Evolutionary conservation across 805 yeast genomes (phyloP).

Genomic region (Saccharomyces eubayanus): DNA sequence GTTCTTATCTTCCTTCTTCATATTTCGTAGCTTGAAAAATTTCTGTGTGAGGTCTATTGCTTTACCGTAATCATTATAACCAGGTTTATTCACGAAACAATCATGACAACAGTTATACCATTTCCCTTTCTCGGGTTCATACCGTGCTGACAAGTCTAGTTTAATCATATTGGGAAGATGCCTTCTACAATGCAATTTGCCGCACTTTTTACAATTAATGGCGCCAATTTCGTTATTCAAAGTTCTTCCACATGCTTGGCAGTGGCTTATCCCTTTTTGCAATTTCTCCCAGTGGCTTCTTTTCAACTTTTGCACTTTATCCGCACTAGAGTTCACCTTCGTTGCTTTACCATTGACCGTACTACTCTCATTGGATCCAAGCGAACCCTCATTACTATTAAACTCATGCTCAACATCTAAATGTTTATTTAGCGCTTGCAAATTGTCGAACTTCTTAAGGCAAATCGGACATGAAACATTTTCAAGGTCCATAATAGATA

Average conservation of each 20-base stretch:
- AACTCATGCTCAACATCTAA: conserved; percentile 58
- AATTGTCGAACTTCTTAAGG: conserved; percentile 44
- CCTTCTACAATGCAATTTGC: conserved; percentile 54
- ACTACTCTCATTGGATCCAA: background rate
- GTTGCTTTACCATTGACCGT: conserved; percentile 6
- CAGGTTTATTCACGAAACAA: conserved; percentile 53
- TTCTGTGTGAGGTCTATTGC: conserved; percentile 37
- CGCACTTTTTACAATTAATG: conserved; percentile 70
- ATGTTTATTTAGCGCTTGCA: conserved; percentile 55
- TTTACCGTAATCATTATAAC: conserved; percentile 41
- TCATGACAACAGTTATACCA: conserved; percentile 63
- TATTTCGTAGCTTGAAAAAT: conserved; percentile 38
- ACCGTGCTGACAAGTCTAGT: conserved; percentile 40
- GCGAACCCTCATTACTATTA: conserved; percentile 12
- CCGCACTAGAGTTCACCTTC: background rate
- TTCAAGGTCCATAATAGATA: background rate
- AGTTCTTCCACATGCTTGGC: conserved; percentile 40
- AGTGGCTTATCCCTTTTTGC: conserved; percentile 14
- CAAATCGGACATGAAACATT: conserved; percentile 59
- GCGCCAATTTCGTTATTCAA: conserved; percentile 43
- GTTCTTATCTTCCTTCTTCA: conserved; percentile 39
- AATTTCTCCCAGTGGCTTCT: conserved; percentile 30
- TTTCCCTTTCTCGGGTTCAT: conserved; percentile 43
- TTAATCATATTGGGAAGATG: conserved; percentile 53
- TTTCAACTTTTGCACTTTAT: conserved; percentile 32